phyloP scores from a whole-genome alignment of 2,329 filamentous ascomycete species.

The Venturia asperata region DNA sequence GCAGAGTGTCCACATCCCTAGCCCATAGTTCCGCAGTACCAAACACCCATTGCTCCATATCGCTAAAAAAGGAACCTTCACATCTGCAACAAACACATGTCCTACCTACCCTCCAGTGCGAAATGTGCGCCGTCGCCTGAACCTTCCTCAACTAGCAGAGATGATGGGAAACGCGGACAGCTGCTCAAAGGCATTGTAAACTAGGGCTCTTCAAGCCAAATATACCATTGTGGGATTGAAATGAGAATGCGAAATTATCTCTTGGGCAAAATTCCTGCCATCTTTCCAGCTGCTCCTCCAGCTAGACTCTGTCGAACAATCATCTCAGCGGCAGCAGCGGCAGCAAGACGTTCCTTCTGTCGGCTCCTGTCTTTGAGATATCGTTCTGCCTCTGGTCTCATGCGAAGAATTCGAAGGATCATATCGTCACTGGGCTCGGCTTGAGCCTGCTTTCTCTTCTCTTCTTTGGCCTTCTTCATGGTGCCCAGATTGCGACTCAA shows the following conservation, averaged over 20 bases:
- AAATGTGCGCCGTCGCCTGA: not conserved
- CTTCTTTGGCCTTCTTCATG: constrained; percentile 92
- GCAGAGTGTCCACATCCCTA: not conserved
- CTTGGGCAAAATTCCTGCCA: constrained; percentile 17
- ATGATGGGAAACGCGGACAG: not conserved
- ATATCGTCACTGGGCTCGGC: constrained; percentile 97
- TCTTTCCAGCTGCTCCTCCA: constrained; percentile 41
- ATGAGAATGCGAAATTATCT: not conserved
- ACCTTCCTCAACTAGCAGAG: not conserved
- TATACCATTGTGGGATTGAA: not conserved
- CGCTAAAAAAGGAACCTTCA: not conserved
- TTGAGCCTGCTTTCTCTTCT: constrained; percentile 90
- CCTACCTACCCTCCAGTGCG: not conserved
- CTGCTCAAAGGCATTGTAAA: not conserved
- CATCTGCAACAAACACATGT: not conserved
- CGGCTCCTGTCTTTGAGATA: constrained; percentile 87
- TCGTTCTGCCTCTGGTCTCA: constrained; percentile 80
- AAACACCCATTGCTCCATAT: not conserved
- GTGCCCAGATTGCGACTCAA: constrained; percentile 89
- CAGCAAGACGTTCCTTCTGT: constrained; percentile 88
- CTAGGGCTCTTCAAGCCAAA: not conserved
- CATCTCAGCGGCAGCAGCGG: constrained; percentile 81
- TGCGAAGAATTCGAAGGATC: constrained; percentile 88
- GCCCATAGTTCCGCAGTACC: not conserved
- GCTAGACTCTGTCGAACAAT: constrained; percentile 90